Evolutionary conservation across 1,139 yeast species (phyloP).

Genomic region (Debaryomycetaceae sp.): DNA sequence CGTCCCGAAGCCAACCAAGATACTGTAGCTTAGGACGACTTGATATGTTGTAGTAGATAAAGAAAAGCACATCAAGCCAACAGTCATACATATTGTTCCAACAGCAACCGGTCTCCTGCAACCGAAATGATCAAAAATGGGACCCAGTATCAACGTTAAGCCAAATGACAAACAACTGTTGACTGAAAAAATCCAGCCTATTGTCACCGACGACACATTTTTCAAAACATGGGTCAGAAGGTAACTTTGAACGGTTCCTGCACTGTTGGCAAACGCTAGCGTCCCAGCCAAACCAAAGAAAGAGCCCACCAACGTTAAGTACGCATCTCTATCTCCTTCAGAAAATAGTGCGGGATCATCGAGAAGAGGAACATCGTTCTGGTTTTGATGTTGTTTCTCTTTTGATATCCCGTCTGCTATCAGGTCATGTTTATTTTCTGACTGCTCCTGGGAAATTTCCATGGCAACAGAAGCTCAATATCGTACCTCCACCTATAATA

Average conservation of each 20-base stretch:
- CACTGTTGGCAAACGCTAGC: constrained; percentile 59
- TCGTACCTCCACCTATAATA: too few relatives aligned
- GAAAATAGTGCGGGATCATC: constrained; percentile 42
- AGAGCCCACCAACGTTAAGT: constrained; percentile 60
- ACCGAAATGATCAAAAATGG: constrained; percentile 57
- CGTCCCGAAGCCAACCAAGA: constrained; percentile 55
- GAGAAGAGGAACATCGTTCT: not conserved
- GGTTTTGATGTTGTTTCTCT: not conserved
- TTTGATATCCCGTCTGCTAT: not conserved
- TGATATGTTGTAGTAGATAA: constrained; percentile 52
- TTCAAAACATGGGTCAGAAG: constrained; percentile 48
- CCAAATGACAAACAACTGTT: constrained; percentile 51
- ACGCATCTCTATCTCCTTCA: constrained; percentile 59
- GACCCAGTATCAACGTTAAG: constrained; percentile 61
- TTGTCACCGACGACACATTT: constrained; percentile 35
- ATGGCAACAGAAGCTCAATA: not conserved
- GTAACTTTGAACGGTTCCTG: constrained; percentile 62
- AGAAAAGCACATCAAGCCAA: constrained; percentile 53
- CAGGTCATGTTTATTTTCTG: not conserved
- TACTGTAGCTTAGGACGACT: constrained; percentile 55
- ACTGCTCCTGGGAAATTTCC: not conserved
- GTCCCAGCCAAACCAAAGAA: constrained; percentile 55
- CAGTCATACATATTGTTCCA: constrained; percentile 44
- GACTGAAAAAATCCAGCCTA: constrained; percentile 65
- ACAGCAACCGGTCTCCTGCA: constrained; percentile 42